Base-by-base conservation (phyloP, 345 rosid species). In the Brassica cretica region DNA sequence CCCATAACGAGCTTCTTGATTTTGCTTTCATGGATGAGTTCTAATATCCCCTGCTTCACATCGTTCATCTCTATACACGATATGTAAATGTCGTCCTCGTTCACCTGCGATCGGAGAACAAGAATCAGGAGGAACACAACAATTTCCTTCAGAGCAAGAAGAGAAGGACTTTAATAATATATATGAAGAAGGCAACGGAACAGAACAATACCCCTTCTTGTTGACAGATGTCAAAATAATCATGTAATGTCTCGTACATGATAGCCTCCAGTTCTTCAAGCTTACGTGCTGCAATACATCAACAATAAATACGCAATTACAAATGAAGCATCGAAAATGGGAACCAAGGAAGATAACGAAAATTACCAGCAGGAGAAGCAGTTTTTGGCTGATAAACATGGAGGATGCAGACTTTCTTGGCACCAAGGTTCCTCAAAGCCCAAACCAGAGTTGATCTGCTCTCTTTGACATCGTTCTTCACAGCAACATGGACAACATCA, bases 1-100 rank as follows among this genome's bases (percentile, higher is more conserved):
- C 94, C 97, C 91, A 89, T 87, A 55, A 89, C 89, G 49, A 83
- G 92, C 82, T 86, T 88, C 73, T 82, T 87, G 19, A 89, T 82
- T 41, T 76, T 76, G 77, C 87, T 83, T 73, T 62, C 84, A 64
- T 76, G 84, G 8, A 87, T 79, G 53, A 92, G 92, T 81, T 90
- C 93, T 66, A 92, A 72, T 58, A 92, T 89, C 61, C 97, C 97
- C 65, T 84, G 84, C 11, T 85, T 88, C 65, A 85, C 80, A 59
- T 84, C 89, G 32, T 83, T 84, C 86, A 66, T 84, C 70, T 87
- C 89, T 72, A 84, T 56, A 71, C 80, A 80, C 7, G 83, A 80
- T 65, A 80, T 75, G 70, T 68, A 61, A 21, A 87, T 76, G 64
- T 81, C 85, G 61, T 74, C 85, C 30, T 84, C 81, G 15, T 64